Base-by-base conservation (phyloP, 2,329 filamentous ascomycete species). In the Beauveria sp. region DNA sequence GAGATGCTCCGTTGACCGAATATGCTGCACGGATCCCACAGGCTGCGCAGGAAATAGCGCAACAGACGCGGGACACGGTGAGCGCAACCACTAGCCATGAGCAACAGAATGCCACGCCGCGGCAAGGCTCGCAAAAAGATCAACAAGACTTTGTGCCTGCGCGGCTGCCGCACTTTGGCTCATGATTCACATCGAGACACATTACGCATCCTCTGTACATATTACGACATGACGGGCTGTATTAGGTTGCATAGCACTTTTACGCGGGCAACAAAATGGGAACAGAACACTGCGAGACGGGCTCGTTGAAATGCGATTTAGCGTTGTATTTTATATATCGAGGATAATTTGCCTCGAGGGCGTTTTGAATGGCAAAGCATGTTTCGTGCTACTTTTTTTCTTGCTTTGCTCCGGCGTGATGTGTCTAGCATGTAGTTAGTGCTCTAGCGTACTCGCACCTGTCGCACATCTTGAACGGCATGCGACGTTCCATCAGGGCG, bases 151-250 rank as follows among this genome's bases (percentile, higher is more conserved):
- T 87, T 65, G 75, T 86, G 24, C 84, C 84, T 4, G 85, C 85
- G 42, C 77, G 83, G 62, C 70, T 87, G 63, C 85, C 85, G 43
- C 77, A 78, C 59, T 83, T 87, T 73, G 73, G 74, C 65, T 83
- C 63, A 71, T 60, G 60, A 60, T 42, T 46, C 14, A 24, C 22
- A 42, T 54, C 12, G 5, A 34, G 14, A 46, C n/a, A 28, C 22
- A 7, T 38, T 52, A 14, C 9, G n/a, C 46, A 26, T 45, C 40
- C 28, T 20, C 10, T 49, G 51, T 60, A 40, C 30, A 40, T 54
- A 40, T 43, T 49, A 55, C n/a, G 47, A 62, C 28, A 20, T 47
- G 20, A 50, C n/a, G 34, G 57, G 47, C 47, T 45, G 57, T 47
- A 52, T 34, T 59, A 24, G 57, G 47, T 50, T 28, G 45, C 51